Percentiles rank a stretch among this genome's conserved stretches.
Conservation (phyloP, 2,329 filamentous ascomycete genomes). For the Fusarium verrucosum region DNA sequence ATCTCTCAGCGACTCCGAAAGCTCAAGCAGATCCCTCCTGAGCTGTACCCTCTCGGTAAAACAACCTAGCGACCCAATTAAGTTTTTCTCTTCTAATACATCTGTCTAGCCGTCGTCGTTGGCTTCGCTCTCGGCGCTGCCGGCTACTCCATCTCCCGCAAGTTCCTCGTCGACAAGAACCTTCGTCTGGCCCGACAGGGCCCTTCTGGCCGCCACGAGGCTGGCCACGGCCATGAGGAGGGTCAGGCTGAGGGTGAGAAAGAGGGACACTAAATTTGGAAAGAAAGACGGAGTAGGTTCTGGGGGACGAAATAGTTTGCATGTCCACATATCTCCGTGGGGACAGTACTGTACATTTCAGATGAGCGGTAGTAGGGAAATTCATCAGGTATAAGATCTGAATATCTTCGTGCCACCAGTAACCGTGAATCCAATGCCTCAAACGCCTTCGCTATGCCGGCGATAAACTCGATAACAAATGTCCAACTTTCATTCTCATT, state of each 20-base stretch:
- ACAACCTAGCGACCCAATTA: constrained; percentile 24
- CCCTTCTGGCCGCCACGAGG: constrained; percentile 53
- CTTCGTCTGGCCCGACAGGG: constrained; percentile 84
- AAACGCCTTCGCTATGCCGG: constrained; percentile 60
- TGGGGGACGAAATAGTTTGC: constrained; percentile 31
- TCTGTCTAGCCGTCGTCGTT: constrained; percentile 78
- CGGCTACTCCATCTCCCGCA: constrained; percentile 81
- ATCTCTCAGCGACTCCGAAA: constrained; percentile 93
- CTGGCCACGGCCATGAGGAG: constrained; percentile 47
- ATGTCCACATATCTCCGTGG: constrained; percentile 27
- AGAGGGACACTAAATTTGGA: constrained; percentile 47
- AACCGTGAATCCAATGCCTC: constrained; percentile 40
- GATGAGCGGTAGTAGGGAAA: constrained; percentile 38
- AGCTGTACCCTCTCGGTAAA: constrained; percentile 93
- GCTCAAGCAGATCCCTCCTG: constrained; percentile 88
- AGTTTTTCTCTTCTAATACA: constrained; percentile 41
- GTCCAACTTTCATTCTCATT: constrained; percentile 53
- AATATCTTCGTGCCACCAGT: constrained; percentile 34
- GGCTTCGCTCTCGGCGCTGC: constrained; percentile 84
- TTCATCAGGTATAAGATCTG: constrained; percentile 39
- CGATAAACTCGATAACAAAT: constrained; percentile 38
- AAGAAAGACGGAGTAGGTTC: constrained; percentile 18
- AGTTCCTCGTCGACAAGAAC: constrained; percentile 89
- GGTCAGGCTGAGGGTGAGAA: constrained; percentile 24
- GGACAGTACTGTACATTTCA: constrained; percentile 43